Evolutionary conservation across 176 grass and related monocot genomes (phyloP), one percentile per base, ranked within the genome.

Genomic region (Panicum miliaceum): DNA sequence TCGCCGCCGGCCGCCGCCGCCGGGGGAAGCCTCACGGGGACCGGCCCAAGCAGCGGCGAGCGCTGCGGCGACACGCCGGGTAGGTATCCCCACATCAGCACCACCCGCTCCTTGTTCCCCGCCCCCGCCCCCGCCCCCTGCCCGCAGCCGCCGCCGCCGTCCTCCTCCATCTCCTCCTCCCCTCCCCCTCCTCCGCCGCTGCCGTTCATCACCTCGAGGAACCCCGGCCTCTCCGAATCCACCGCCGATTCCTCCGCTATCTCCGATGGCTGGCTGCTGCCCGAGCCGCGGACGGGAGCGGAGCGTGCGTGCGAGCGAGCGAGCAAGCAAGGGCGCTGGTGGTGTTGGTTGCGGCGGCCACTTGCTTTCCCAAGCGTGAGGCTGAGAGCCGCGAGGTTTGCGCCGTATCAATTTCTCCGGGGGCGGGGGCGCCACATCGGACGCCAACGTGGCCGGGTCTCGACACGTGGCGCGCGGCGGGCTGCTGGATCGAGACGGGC

Each of bases 81-180:
- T 19, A 99, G 92, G 88, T 99, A 96, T 5, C 97, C 97, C 97
- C 97, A 99, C 93, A 99, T 99, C 66, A 99, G 83, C 73, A 96
- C 88, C 23, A 90, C 76, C 86, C 88, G 89, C 84, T 91, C 93
- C 86, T 81, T 96, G 1, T 13, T 75, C 72, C 29, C 67, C 73
- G 50, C 19, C 50, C 32, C 67, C 73, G 50, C 19, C 50, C 32
- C 63, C 58, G 50, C 0, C 1, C 32, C 81, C 47, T 12, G 46
- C 27, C 47, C 38, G 61, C 61, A 34, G 41, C 65, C 75, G 81
- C 56, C 56, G 75, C 57, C 58, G 65, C 20, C 84, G 68, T 60
- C 83, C 68, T 48, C 78, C 80, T 88, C 76, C 81, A 80, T 84
- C 37, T 88, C 93, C 81, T 88, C 87, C 87, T 85, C 88, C 76